These are phyloP conservation scores for Ogataea nonfermentans DNA, from an alignment of 805 yeast genomes.

Conservation along the genomic window DNA sequence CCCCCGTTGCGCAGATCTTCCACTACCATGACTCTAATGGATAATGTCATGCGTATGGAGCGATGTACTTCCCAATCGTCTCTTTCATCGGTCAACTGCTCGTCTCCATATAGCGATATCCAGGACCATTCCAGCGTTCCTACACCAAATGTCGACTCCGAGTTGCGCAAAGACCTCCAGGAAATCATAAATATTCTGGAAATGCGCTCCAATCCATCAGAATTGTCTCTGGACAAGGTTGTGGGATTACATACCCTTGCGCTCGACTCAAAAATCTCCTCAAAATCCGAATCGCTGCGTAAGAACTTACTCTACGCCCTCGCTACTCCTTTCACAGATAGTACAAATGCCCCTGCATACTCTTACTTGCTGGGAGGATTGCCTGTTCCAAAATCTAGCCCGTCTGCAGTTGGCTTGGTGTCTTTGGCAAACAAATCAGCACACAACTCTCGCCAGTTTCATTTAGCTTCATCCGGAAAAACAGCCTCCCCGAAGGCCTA, in stretches of 20 bases:
- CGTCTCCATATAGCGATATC: conserved; percentile 2
- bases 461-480: conserved; percentile 66
- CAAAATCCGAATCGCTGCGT: conserved; percentile 42
- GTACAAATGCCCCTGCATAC: conserved; percentile 16
- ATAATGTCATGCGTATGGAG: conserved; percentile 34
- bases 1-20: conserved; percentile 17
- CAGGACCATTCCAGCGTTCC: not conserved
- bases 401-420: conserved; percentile 28
- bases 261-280: conserved; percentile 36
- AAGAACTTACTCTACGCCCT: conserved; percentile 56
- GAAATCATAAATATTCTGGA: conserved; percentile 50
- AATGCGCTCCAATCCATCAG: conserved; percentile 29
- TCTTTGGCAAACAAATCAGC: conserved; percentile 30
- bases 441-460: conserved; percentile 37
- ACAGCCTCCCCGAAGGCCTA: conserved; percentile 77
- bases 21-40: conserved; percentile 21
- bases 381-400: conserved; percentile 25
- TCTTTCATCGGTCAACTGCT: conserved; percentile 37
- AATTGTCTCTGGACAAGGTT: conserved; percentile 34
- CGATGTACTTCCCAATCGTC: conserved; percentile 48
- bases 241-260: conserved; percentile 59
- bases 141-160: conserved; percentile 3
- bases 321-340: conserved; percentile 63
- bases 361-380: conserved; percentile 25
- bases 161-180: conserved; percentile 37